Percentiles rank a stretch among this genome's conserved stretches.
phyloP scores from a whole-genome alignment of 2,329 filamentous ascomycete species.

The Tolypocladium paradoxum region DNA sequence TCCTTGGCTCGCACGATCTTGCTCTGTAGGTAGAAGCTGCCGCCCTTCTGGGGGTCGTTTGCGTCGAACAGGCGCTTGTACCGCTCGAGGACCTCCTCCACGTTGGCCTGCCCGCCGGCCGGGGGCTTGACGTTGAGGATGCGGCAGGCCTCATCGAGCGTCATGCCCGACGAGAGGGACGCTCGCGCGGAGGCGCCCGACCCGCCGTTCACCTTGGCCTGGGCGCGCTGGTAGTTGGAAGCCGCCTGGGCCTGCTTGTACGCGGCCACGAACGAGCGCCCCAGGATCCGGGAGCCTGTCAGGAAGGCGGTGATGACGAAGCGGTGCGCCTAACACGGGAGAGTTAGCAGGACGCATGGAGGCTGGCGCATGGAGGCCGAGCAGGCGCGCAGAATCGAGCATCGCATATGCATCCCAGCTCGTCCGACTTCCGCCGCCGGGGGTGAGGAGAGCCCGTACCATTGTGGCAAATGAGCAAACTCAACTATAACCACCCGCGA shows the following conservation, averaged over 20 bases:
- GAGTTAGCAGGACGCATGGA: conserved; percentile 6
- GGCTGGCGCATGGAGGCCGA: not conserved
- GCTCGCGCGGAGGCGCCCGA: conserved; percentile 40
- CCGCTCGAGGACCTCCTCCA: conserved; percentile 69
- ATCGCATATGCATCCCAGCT: not conserved
- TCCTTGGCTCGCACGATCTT: conserved; percentile 89
- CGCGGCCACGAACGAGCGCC: conserved; percentile 84
- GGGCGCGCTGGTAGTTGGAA: conserved; percentile 67
- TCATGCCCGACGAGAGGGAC: conserved; percentile 60
- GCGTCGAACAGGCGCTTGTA: conserved; percentile 93
- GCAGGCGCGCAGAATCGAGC: not conserved
- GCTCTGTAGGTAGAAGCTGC: conserved; percentile 97
- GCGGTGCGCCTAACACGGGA: conserved; percentile 63
- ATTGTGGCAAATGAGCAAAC: conserved; percentile 8
- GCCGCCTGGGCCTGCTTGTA: conserved; percentile 91
- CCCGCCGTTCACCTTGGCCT: conserved; percentile 50
- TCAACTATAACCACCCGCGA: not conserved
- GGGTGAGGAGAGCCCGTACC: not conserved
- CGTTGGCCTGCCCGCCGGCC: conserved; percentile 57
- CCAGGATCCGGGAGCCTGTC: conserved; percentile 82
- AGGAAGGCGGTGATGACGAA: conserved; percentile 82
- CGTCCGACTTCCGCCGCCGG: not conserved
- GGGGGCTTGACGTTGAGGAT: conserved; percentile 94
- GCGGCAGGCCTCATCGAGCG: conserved; percentile 91
- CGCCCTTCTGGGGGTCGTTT: conserved; percentile 91